Evolutionary conservation across 1,139 yeast species (phyloP), one percentile per base, ranked within the genome.

Genomic region (Entelexis sorbosivorans): DNA sequence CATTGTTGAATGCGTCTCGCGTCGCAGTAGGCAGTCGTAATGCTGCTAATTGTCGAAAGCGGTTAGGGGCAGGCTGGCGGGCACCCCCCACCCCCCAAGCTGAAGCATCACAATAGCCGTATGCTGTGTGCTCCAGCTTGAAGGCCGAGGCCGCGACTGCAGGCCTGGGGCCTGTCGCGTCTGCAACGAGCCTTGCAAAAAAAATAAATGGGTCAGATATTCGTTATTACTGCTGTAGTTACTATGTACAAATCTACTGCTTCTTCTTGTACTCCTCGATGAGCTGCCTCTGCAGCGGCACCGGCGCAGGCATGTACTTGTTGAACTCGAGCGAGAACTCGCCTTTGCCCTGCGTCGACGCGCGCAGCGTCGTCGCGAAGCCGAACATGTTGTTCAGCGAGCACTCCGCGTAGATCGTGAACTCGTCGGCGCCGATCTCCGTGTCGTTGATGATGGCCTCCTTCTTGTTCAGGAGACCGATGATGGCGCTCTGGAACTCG

Each of bases 341-440:
- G 63, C 98, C 98, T 69, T 93, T 93, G 69, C 99, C 99, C 71
- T 93, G 98, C 24, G 98, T 91, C 56, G 86, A 82, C 36, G 98
- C 97, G 73, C 99, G 83, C 66, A 93, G 76, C 26, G 87, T 80
- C 14, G 97, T 86, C 13, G 97, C 95, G 68, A 91, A 87, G 22
- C 98, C 98, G 67, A 93, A 93, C 88, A 93, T 81, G 56, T 87
- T 77, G 73, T 88, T 88, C 69, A 93, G 79, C 14, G 98, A 83
- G 72, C 97, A 89, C 68, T 91, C 97, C 33, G 97, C 95, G 54
- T 79, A 78, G 56, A 91, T 80, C 14, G 95, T 86, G 70, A 93
- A 91, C 67, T 93, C 99, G 61, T 93, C 98, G 52, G 83, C 81
- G 33, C 91, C 93, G 65, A 89, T 87, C 62, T 86, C 96, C 20